These are phyloP conservation scores for Uncinocarpus reesii DNA, from an alignment of 2,329 filamentous ascomycete genomes.

Conservation along the genomic window DNA sequence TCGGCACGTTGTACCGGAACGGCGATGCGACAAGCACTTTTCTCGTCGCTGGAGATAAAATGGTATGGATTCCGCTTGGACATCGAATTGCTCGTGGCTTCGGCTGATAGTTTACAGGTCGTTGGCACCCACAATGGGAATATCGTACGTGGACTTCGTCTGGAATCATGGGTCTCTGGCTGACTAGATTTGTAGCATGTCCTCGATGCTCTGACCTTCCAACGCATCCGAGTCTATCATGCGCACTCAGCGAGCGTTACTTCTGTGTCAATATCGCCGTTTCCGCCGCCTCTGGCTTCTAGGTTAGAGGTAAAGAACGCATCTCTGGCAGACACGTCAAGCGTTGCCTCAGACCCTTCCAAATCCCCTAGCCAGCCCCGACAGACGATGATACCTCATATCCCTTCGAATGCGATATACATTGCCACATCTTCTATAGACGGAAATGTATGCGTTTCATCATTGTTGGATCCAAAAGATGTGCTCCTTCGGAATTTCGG, in stretches of 20 bases:
- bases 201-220: conserved; percentile 69
- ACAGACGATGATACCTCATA: conserved; percentile 49
- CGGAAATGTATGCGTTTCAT: conserved; percentile 87
- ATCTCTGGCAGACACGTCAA: conserved; percentile 8
- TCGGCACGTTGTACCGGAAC: conserved; percentile 78
- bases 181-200: conserved; percentile 55
- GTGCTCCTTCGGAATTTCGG: conserved; percentile 88
- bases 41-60: conserved; percentile 86
- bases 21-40: conserved; percentile 91
- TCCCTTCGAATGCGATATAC: conserved; percentile 80
- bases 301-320: background rate
- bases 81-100: conserved; percentile 6
- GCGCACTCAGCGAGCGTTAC: conserved; percentile 90
- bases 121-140: conserved; percentile 94
- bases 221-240: conserved; percentile 74
- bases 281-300: conserved; percentile 51
- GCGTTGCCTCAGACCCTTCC: conserved; percentile 19
- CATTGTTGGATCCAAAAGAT: conserved; percentile 76
- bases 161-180: conserved; percentile 18
- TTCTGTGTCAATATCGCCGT: conserved; percentile 79
- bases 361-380: conserved; percentile 15
- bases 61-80: conserved; percentile 49
- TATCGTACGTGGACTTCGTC: conserved; percentile 53
- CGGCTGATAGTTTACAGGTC: conserved; percentile 49
- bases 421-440: conserved; percentile 91